Evolutionary conservation across 768 basidiomycete species (phyloP).

Genomic region (Suillus lakei): DNA sequence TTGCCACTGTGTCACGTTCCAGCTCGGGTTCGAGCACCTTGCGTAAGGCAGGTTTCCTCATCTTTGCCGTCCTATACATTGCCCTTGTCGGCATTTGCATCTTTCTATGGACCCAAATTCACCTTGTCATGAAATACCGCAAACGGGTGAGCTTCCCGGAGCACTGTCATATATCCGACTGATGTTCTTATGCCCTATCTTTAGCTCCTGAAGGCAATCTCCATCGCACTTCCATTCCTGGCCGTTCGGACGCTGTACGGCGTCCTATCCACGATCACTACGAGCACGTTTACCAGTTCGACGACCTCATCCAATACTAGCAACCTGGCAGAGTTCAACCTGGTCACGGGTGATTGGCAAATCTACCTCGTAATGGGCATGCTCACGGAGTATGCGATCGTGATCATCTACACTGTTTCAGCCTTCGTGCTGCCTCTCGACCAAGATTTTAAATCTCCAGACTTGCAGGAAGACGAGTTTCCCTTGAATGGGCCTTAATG

Average conservation of each 20-base stretch:
- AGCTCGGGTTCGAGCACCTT: conserved; percentile 26
- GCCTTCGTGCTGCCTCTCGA: conserved; percentile 35
- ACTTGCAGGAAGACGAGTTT: conserved; percentile 25
- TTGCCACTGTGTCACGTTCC: conserved; percentile 17
- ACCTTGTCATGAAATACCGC: conserved; percentile 33
- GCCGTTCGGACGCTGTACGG: conserved; percentile 53
- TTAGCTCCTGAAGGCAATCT: conserved; percentile 61
- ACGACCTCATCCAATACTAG: conserved; percentile 13
- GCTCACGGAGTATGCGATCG: conserved; percentile 61
- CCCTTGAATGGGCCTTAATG: conserved; percentile 14
- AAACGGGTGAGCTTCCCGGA: conserved; percentile 36
- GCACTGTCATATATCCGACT: conserved; percentile 4
- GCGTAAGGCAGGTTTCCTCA: conserved; percentile 37
- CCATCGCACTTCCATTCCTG: conserved; percentile 62
- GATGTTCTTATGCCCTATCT: conserved; percentile 13
- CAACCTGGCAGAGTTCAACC: conserved; percentile 58
- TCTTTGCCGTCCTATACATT: conserved; percentile 43
- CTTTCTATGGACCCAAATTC: conserved; percentile 58
- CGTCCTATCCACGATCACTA: conserved; percentile 61
- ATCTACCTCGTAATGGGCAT: conserved; percentile 62
- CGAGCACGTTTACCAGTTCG: conserved; percentile 46
- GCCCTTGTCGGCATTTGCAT: conserved; percentile 49
- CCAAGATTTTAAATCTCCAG: conserved; percentile 34
- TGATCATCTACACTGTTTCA: conserved; percentile 45
- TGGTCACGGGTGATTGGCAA: conserved; percentile 60